Evolutionary conservation across 1,284 basidiomycete species (phyloP).

Genomic region (Ceraceosorus guamensis): DNA sequence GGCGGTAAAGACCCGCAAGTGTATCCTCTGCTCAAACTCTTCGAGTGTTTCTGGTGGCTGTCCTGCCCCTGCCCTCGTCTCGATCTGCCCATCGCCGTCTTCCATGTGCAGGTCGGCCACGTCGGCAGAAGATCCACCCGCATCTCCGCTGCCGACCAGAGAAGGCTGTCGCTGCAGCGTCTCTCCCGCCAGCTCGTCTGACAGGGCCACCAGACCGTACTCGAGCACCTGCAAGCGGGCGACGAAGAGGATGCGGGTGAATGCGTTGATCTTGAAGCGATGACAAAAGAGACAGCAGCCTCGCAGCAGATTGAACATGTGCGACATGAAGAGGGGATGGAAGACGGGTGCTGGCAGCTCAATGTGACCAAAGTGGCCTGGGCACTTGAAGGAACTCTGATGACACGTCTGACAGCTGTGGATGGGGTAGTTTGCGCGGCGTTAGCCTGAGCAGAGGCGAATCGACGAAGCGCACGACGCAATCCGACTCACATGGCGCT

Average conservation of each 20-base stretch:
- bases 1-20: constrained; percentile 58
- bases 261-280: constrained; percentile 62
- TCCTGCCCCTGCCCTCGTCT: constrained; percentile 44
- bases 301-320: constrained; percentile 80
- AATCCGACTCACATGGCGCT: constrained; percentile 54
- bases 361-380: constrained; percentile 98
- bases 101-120: constrained; percentile 23
- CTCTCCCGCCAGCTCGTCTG: constrained; percentile 64
- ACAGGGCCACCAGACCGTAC: constrained; percentile 76
- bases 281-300: constrained; percentile 95
- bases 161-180: constrained; percentile 14
- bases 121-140: constrained; percentile 2
- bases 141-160: constrained; percentile 10
- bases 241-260: constrained; percentile 53
- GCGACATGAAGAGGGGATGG: constrained; percentile 92
- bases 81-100: constrained; percentile 42
- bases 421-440: constrained; percentile 5
- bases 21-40: constrained; percentile 37
- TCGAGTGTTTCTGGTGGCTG: constrained; percentile 46
- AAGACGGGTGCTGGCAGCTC: constrained; percentile 91
- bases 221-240: constrained; percentile 86
- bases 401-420: constrained; percentile 84
- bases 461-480: background rate
- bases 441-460: background rate
- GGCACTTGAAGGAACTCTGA: constrained; percentile 84